phyloP scores from a whole-genome alignment of 306 rosid genomes.

The Glycyrrhiza uralensis region DNA sequence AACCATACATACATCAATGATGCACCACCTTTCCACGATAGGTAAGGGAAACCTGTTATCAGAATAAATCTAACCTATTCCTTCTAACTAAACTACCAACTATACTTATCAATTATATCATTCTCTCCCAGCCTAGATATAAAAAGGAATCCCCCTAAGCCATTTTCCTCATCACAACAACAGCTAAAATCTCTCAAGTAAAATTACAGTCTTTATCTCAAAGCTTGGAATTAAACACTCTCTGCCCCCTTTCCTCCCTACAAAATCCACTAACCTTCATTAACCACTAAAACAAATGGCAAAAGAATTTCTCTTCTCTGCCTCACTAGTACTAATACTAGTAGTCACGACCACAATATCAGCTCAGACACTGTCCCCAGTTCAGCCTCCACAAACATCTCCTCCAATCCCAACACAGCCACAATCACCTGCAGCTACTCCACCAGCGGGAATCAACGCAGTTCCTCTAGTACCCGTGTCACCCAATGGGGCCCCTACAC shows the following conservation, averaged over 20 bases:
- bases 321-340: slow-evolving; percentile 21
- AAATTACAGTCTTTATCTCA: background rate
- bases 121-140: background rate
- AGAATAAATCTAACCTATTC: background rate
- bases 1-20: background rate
- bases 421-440: background rate
- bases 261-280: background rate
- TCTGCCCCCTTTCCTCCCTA: background rate
- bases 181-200: background rate
- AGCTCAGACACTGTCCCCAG: slow-evolving; percentile 33
- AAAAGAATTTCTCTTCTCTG: slow-evolving; percentile 20
- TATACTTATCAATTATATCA: background rate
- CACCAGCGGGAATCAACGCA: background rate
- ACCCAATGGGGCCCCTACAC: slow-evolving; percentile 29
- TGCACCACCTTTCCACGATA: slow-evolving; percentile 28
- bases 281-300: background rate
- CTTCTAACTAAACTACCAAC: background rate
- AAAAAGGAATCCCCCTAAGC: slow-evolving; percentile 20
- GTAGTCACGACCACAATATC: background rate
- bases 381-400: slow-evolving; percentile 25
- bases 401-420: background rate
- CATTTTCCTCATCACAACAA: background rate
- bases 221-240: no score
- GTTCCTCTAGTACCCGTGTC: background rate
- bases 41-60: no score